A percentile compares a stretch with the other conserved stretches of the same genome.
These are phyloP conservation scores for Dioszegia crocea DNA, from an alignment of 768 basidiomycete species.

Conservation along the genomic window DNA sequence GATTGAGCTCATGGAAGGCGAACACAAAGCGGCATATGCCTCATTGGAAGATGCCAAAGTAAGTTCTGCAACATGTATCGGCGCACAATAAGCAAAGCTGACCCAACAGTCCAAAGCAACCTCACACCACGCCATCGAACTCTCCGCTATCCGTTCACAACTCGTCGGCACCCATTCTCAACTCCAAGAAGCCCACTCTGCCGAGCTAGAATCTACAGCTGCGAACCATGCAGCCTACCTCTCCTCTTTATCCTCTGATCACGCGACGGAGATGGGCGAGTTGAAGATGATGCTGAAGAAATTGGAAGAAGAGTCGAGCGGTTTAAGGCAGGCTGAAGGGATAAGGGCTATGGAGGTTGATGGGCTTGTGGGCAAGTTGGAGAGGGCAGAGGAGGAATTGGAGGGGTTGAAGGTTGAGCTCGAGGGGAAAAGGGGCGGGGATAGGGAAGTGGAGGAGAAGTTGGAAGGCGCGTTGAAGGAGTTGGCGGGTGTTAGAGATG, in stretches of 20 bases:
- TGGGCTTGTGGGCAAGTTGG: background rate
- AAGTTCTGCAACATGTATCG: no score
- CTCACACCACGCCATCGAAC: conserved; percentile 22
- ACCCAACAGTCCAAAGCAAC: background rate
- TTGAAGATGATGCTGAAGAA: background rate
- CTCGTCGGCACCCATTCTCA: conserved; percentile 22
- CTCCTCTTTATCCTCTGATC: conserved; percentile 12
- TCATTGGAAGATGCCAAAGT: conserved; percentile 10
- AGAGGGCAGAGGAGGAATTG: conserved; percentile 12
- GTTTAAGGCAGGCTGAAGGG: background rate
- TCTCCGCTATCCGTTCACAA: conserved; percentile 23
- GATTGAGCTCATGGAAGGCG: background rate
- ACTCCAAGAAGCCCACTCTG: conserved; percentile 18
- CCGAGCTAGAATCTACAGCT: conserved; percentile 23
- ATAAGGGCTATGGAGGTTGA: background rate
- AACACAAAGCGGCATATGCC: background rate
- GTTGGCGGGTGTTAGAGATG: conserved; percentile 22
- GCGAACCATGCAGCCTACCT: conserved; percentile 21
- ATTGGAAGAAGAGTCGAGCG: background rate
- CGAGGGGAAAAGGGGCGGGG: conserved; percentile 6
- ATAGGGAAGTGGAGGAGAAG: conserved; percentile 14
- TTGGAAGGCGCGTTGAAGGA: conserved; percentile 13
- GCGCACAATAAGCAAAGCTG: background rate
- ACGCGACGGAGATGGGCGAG: conserved; percentile 2
- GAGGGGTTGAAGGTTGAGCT: conserved; percentile 6